A percentile compares a stretch with the other conserved stretches of the same genome.
phyloP scores from a whole-genome alignment of 164 flowering plant genomes.

The Liriodendron chinense region DNA sequence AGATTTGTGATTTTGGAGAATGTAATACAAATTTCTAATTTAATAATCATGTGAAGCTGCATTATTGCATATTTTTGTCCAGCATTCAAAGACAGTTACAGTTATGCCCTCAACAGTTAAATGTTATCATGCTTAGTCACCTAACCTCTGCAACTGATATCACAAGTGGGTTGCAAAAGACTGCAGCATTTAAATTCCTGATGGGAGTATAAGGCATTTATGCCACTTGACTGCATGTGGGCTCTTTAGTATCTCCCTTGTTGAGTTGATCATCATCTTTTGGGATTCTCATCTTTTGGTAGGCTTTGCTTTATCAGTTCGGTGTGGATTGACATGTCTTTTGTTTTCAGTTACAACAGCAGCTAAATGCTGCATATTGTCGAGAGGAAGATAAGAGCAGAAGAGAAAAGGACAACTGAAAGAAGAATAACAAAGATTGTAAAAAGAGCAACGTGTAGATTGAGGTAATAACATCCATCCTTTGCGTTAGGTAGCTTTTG shows the following conservation, averaged over 20 bases:
- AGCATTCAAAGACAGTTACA: too few species aligned
- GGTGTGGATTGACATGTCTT: conserved; percentile 1
- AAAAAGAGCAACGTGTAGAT: conserved; percentile 12
- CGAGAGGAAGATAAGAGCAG: conserved; percentile 29
- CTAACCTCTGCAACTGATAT: not conserved
- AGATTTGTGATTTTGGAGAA: too few species aligned
- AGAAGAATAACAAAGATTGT: not conserved
- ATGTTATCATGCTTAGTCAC: too few species aligned
- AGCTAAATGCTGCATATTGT: conserved; percentile 36
- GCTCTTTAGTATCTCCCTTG: not conserved
- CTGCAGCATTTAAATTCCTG: not conserved
- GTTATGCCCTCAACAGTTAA: too few species aligned
- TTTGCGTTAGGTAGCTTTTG: not conserved
- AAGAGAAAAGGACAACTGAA: conserved; percentile 8
- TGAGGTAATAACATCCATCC: not conserved
- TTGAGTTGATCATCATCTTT: not conserved
- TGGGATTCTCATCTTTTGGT: not conserved
- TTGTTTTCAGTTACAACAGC: conserved; percentile 60
- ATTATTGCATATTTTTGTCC: too few species aligned
- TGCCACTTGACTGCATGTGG: not conserved
- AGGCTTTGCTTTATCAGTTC: not conserved
- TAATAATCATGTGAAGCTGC: too few species aligned
- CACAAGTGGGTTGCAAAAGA: not conserved
- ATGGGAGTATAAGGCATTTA: not conserved
- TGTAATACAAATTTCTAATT: too few species aligned